These are phyloP conservation scores for Symbiotaphrina buchneri DNA, from an alignment of 495 filamentous ascomycete genomes.

Conservation along the genomic window DNA sequence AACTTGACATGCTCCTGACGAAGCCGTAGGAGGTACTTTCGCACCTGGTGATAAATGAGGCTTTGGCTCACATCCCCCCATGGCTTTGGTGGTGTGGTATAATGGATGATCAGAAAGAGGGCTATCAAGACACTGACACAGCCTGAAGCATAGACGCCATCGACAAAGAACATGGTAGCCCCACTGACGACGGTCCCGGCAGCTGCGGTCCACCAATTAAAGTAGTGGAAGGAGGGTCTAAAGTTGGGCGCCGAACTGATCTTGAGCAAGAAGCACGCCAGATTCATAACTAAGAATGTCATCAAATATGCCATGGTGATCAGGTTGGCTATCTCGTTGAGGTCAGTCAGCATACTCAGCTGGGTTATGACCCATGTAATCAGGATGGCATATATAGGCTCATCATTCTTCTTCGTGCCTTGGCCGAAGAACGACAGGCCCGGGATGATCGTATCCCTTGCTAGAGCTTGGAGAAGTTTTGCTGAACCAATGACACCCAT, in stretches of 20 bases:
- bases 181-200: slow-evolving; percentile 51
- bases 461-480: slow-evolving; percentile 72
- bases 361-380: slow-evolving; percentile 58
- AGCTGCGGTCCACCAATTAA: slow-evolving; percentile 67
- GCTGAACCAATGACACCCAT: slow-evolving; percentile 79
- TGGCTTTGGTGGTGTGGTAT: slow-evolving; percentile 59
- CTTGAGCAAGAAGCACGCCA: slow-evolving; percentile 73
- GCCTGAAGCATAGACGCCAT: slow-evolving; percentile 56
- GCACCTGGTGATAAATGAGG: slow-evolving; percentile 78
- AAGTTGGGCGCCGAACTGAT: slow-evolving; percentile 90
- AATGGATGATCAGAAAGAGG: slow-evolving; percentile 70
- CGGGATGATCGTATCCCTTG: slow-evolving; percentile 57
- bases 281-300: slow-evolving; percentile 57
- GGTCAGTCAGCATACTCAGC: slow-evolving; percentile 58
- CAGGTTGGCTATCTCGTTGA: slow-evolving; percentile 76
- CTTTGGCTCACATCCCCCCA: slow-evolving; percentile 85
- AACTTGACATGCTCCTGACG: slow-evolving; percentile 83
- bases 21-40: slow-evolving; percentile 66
- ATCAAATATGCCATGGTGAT: slow-evolving; percentile 69
- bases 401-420: slow-evolving; percentile 51
- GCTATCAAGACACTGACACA: slow-evolving; percentile 52
- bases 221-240: slow-evolving; percentile 68
- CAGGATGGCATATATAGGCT: slow-evolving; percentile 57
- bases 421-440: slow-evolving; percentile 54
- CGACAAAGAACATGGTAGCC: slow-evolving; percentile 73